Percentiles rank a stretch among this genome's conserved stretches.
Evolutionary conservation across 305 asterid species (phyloP).

Genomic region (Stenogyne calaminthoides): DNA sequence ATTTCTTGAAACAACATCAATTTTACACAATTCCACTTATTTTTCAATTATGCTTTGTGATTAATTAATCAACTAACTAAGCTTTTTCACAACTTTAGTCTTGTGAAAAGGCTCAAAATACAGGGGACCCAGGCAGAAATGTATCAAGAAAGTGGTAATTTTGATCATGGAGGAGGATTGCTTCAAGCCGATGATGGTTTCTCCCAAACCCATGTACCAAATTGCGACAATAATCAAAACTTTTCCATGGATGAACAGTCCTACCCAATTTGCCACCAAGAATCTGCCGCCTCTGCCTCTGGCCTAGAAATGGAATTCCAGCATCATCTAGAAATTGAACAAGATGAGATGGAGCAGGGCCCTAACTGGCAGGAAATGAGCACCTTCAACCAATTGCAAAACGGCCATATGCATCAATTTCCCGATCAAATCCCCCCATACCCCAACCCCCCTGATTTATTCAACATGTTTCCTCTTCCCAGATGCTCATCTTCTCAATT

Average conservation of each 20-base stretch:
- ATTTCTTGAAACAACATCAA: not conserved
- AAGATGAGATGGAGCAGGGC: constrained; percentile 30
- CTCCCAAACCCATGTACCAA: constrained; percentile 44
- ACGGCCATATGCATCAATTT: constrained; percentile 22
- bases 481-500: constrained; percentile 46
- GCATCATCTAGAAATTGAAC: constrained; percentile 54
- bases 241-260: constrained; percentile 48
- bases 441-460: constrained; percentile 55
- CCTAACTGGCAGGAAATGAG: constrained; percentile 42
- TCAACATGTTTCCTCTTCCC: constrained; percentile 66
- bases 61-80: not conserved
- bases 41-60: constrained; percentile 17
- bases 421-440: constrained; percentile 29
- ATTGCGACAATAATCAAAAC: constrained; percentile 30
- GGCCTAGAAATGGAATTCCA: constrained; percentile 70
- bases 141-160: constrained; percentile 60
- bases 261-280: constrained; percentile 35
- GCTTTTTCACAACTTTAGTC: constrained; percentile 9
- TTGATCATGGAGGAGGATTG: constrained; percentile 53
- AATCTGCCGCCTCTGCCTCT: constrained; percentile 36
- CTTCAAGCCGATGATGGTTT: constrained; percentile 49
- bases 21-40: not conserved
- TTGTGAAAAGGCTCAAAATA: constrained; percentile 27
- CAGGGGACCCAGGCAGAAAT: constrained; percentile 35
- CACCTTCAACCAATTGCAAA: constrained; percentile 19